These are phyloP conservation scores for Blastobotrys apis DNA, from an alignment of 1,139 yeast species.

Conservation along the genomic window DNA sequence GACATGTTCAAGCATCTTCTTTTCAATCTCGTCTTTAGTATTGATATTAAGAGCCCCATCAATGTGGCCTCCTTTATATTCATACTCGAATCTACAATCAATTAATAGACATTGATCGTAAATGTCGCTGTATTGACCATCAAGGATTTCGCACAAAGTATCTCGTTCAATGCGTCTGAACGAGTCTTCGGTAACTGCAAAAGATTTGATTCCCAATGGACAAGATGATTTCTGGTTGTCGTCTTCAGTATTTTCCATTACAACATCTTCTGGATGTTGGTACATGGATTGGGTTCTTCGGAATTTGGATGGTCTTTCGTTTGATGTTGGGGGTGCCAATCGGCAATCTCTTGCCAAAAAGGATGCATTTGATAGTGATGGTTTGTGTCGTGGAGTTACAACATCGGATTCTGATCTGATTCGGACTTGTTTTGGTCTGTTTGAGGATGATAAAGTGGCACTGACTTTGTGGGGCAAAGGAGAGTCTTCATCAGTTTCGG, in stretches of 20 bases:
- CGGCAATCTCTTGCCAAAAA: not conserved
- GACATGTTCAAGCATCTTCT: conserved; percentile 28
- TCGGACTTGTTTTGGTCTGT: conserved; percentile 7
- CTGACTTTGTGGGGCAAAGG: conserved; percentile 6
- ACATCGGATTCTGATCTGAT: conserved; percentile 7
- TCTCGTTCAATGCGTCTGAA: conserved; percentile 70
- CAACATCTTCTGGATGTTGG: conserved; percentile 42
- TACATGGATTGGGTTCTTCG: conserved; percentile 67
- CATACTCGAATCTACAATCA: conserved; percentile 92
- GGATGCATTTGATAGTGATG: conserved; percentile 4
- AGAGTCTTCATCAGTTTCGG: conserved; percentile 4
- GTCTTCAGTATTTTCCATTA: conserved; percentile 25
- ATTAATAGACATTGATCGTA: conserved; percentile 63
- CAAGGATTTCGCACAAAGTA: conserved; percentile 59
- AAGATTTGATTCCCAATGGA: conserved; percentile 30
- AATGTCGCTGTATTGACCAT: conserved; percentile 48
- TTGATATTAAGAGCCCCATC: conserved; percentile 75
- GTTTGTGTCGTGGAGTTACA: conserved; percentile 9
- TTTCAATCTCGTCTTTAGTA: conserved; percentile 63
- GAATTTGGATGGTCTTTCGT: conserved; percentile 35
- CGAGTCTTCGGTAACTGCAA: conserved; percentile 51
- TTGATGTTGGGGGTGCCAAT: conserved; percentile 9
- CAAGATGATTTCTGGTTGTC: conserved; percentile 8
- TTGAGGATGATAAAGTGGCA: no score
- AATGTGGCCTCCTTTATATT: conserved; percentile 89